phyloP scores from a whole-genome alignment of 2,329 filamentous ascomycete species.

The Calonectria hawksworthii region DNA sequence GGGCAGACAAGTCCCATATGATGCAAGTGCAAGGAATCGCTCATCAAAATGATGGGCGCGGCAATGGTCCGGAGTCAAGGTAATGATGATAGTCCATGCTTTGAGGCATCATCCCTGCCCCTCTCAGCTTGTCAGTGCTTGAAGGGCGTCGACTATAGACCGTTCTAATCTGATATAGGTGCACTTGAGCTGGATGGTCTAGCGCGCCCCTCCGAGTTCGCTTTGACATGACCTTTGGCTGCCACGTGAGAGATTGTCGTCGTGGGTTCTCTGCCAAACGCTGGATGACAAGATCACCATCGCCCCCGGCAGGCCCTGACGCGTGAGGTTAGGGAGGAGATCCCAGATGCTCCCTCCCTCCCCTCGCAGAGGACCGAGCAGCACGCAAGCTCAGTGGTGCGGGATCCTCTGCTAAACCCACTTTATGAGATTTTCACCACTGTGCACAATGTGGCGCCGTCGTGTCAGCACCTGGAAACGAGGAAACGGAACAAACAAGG shows the following conservation, averaged over 20 bases:
- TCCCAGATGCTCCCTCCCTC: neutral
- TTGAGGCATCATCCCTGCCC: conserved; percentile 24
- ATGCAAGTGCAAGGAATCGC: conserved; percentile 1
- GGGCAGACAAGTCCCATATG: conserved; percentile 16
- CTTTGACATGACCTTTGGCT: conserved; percentile 12
- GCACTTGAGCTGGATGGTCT: conserved; percentile 11
- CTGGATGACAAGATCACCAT: conserved; percentile 20
- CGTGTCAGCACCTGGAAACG: neutral
- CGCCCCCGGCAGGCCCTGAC: conserved; percentile 20
- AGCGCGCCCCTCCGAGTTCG: conserved; percentile 5
- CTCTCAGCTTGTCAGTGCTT: conserved; percentile 8
- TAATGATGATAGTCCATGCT: conserved; percentile 14
- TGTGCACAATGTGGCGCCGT: conserved; percentile 11
- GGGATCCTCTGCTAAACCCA: conserved; percentile 14
- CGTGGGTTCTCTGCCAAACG: neutral
- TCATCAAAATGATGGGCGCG: conserved; percentile 12
- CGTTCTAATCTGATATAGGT: conserved; percentile 19
- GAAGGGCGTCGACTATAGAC: conserved; percentile 15
- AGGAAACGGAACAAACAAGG: conserved; percentile 25
- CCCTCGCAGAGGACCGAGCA: neutral
- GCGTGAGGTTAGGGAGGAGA: conserved; percentile 11
- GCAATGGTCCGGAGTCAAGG: conserved; percentile 17
- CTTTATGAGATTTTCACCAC: conserved; percentile 5
- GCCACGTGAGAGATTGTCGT: conserved; percentile 15
- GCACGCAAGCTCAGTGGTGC: neutral